phyloP scores from a whole-genome alignment of 768 basidiomycete species.

The Phallus indusiatus region DNA sequence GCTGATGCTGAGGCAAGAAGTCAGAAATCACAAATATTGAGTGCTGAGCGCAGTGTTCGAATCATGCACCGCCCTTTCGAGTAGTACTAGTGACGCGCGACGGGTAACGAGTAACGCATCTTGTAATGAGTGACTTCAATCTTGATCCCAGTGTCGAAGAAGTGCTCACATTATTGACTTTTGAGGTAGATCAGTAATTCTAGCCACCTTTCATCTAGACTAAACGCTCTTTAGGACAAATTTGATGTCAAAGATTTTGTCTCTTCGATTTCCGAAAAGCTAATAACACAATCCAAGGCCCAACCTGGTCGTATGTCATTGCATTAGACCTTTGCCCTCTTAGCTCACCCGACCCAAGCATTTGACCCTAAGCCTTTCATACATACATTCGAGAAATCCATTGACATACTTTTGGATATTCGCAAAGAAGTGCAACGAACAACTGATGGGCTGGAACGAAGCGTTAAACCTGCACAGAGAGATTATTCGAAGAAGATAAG shows the following conservation, averaged over 20 bases:
- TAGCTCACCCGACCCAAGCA: conserved; percentile 35
- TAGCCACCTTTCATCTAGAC: neutral
- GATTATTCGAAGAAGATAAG: conserved; percentile 92
- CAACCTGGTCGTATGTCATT: conserved; percentile 68
- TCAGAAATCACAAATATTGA: too few species aligned
- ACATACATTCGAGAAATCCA: conserved; percentile 80
- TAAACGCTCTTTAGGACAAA: conserved; percentile 58
- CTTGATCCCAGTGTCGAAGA: conserved; percentile 42
- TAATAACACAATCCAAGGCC: conserved; percentile 77
- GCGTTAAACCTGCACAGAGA: conserved; percentile 77
- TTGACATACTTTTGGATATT: conserved; percentile 79
- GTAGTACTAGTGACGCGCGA: neutral
- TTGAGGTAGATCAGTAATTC: conserved; percentile 24
- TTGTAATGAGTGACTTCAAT: neutral
- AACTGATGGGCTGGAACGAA: conserved; percentile 89
- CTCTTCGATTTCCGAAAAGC: conserved; percentile 73
- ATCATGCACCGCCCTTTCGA: neutral
- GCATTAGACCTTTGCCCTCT: neutral
- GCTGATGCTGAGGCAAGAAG: too few species aligned
- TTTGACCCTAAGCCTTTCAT: conserved; percentile 94
- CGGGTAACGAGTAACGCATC: too few species aligned
- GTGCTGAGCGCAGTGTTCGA: neutral
- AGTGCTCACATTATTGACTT: conserved; percentile 29
- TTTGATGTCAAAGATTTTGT: conserved; percentile 91
- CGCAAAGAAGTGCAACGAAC: conserved; percentile 85